Conservation (phyloP, 371 early-diverging fungal genomes). For the Rhizopus sp. region DNA sequence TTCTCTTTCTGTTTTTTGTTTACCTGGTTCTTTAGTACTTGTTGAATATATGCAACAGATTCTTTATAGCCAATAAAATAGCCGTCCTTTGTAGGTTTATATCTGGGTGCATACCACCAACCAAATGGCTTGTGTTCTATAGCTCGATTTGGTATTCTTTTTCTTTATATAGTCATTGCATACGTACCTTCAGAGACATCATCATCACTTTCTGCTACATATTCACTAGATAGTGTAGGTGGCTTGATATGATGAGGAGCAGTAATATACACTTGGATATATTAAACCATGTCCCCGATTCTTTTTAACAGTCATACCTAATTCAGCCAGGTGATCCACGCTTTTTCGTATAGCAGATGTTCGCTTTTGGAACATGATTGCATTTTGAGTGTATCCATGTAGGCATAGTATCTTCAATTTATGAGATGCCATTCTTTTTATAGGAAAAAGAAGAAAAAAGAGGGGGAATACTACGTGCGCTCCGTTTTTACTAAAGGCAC, state of each 20-base stretch:
- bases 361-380: conserved; percentile 55
- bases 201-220: conserved; percentile 30
- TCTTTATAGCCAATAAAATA: conserved; percentile 56
- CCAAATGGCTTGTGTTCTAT: conserved; percentile 45
- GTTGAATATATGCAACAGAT: conserved; percentile 42
- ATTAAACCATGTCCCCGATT: neutral
- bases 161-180: neutral
- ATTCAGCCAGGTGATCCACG: conserved; percentile 50
- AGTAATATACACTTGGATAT: conserved; percentile 46
- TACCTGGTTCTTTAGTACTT: conserved; percentile 47
- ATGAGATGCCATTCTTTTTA: neutral
- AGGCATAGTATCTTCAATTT: conserved; percentile 60
- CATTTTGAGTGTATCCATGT: conserved; percentile 74
- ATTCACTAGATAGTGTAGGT: conserved; percentile 36
- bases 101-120: conserved; percentile 52
- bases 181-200: conserved; percentile 37
- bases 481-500: too few species aligned
- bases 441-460: conserved; percentile 1
- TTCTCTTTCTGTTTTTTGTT: neutral
- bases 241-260: conserved; percentile 56
- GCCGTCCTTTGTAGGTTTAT: conserved; percentile 33
- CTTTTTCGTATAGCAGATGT: conserved; percentile 58
- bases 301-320: conserved; percentile 25
- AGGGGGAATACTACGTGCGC: too few species aligned
- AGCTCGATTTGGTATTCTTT: neutral